Conservation (phyloP, 1,284 basidiomycete genomes). For the Pulchroboletus neoregius region DNA sequence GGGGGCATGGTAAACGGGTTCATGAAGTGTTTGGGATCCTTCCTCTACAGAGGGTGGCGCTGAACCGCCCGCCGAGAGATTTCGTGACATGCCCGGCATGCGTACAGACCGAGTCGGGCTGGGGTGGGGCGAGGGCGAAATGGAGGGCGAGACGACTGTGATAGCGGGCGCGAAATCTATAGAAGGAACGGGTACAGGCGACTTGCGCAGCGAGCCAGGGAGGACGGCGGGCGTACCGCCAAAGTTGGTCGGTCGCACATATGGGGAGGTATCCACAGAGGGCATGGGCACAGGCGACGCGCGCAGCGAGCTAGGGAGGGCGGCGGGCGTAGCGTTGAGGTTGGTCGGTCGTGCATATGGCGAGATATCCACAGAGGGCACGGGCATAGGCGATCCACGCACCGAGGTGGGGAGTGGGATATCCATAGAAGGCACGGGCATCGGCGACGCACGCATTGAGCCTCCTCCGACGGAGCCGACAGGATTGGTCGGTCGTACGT, state of each 20-base stretch:
- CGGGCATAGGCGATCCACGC: conserved; percentile 10
- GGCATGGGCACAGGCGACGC: conserved; percentile 1
- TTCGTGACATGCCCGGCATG: not conserved
- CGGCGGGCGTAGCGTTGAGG: not conserved
- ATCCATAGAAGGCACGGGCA: conserved; percentile 3
- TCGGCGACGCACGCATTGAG: conserved; percentile 12
- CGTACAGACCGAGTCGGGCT: conserved; percentile 6
- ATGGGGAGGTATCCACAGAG: not conserved
- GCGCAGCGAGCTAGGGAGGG: conserved; percentile 6
- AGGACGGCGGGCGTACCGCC: not conserved
- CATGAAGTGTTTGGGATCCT: conserved; percentile 23
- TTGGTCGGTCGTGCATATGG: not conserved
- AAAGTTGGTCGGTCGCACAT: not conserved
- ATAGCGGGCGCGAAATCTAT: conserved; percentile 6
- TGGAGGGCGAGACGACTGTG: conserved; percentile 21
- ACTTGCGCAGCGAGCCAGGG: conserved; percentile 9
- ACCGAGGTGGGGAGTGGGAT: not conserved
- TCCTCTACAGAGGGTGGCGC: conserved; percentile 9
- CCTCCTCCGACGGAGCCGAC: not conserved
- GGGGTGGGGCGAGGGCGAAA: conserved; percentile 8
- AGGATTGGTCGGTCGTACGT: conserved; percentile 5
- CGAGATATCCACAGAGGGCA: conserved; percentile 5
- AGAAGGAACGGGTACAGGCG: not conserved
- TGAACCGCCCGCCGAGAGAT: not conserved
- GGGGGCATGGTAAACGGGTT: not conserved